Percentiles rank a stretch among this genome's conserved stretches.
Evolutionary conservation across 148 eudicot genomes (phyloP).

Genomic region (Simmondsia chinensis): DNA sequence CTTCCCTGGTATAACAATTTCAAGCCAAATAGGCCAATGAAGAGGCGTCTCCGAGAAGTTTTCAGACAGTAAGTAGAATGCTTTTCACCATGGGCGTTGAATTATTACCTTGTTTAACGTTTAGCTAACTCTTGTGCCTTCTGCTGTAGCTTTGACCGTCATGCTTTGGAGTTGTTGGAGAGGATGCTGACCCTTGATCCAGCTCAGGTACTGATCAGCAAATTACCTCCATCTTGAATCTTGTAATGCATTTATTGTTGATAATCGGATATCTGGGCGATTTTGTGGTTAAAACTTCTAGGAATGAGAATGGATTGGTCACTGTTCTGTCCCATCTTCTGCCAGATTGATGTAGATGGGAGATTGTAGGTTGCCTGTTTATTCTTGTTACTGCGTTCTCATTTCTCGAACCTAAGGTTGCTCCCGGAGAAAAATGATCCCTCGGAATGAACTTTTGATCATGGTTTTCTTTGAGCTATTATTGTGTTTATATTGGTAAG

Average conservation of each 20-base stretch:
- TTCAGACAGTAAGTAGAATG: slow-evolving; percentile 62
- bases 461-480: neutral
- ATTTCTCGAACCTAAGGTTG: too few relatives aligned
- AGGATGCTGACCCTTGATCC: slow-evolving; percentile 92
- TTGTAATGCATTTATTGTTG: too few relatives aligned
- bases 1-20: slow-evolving; percentile 80
- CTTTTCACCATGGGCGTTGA: neutral
- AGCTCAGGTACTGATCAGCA: slow-evolving; percentile 38
- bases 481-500: too few relatives aligned
- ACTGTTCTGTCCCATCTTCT: too few relatives aligned
- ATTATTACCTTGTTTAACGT: neutral
- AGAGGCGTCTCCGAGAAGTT: slow-evolving; percentile 67
- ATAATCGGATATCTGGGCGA: too few relatives aligned
- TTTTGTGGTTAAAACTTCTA: too few relatives aligned
- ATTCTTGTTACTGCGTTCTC: too few relatives aligned
- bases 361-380: too few relatives aligned
- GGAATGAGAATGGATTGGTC: too few relatives aligned
- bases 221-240: neutral
- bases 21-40: slow-evolving; percentile 70
- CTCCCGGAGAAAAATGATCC: too few relatives aligned
- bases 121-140: neutral
- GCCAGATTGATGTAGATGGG: too few relatives aligned
- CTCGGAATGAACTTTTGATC: too few relatives aligned
- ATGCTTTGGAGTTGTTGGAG: slow-evolving; percentile 82
- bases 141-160: slow-evolving; percentile 62